Evolutionary conservation across 1,284 basidiomycete genomes (phyloP).

Genomic region (Sutorius eximius): DNA sequence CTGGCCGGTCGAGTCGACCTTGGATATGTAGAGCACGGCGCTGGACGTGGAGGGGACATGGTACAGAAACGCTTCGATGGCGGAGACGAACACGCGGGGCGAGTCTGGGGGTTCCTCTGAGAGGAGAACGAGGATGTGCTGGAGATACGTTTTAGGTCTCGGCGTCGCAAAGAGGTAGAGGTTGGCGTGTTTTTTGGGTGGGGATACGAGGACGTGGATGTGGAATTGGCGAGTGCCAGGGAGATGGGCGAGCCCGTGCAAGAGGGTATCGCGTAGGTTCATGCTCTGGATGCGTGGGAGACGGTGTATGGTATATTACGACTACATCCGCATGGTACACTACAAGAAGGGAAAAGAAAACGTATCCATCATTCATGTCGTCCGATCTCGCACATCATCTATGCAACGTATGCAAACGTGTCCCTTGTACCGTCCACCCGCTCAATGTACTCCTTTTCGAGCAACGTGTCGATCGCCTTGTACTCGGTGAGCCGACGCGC

Average conservation of each 20-base stretch:
- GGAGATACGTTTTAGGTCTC: conserved; percentile 61
- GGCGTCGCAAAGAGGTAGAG: conserved; percentile 77
- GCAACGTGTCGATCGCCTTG: conserved; percentile 93
- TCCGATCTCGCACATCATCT: conserved; percentile 10
- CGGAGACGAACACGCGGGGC: conserved; percentile 67
- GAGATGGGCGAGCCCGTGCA: conserved; percentile 53
- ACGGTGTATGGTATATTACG: conserved; percentile 16
- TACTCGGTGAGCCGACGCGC: not conserved
- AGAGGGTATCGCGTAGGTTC: conserved; percentile 65
- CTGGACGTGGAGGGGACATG: conserved; percentile 66
- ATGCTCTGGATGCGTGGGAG: conserved; percentile 27
- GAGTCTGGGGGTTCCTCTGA: conserved; percentile 56
- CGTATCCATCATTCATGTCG: conserved; percentile 3
- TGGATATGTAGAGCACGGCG: conserved; percentile 87
- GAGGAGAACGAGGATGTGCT: conserved; percentile 75
- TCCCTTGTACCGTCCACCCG: conserved; percentile 82
- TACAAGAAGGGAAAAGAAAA: conserved; percentile 11
- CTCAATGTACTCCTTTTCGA: conserved; percentile 98
- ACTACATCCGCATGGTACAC: conserved; percentile 20
- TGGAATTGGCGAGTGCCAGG: conserved; percentile 71
- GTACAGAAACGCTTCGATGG: conserved; percentile 83
- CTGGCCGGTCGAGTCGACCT: conserved; percentile 92
- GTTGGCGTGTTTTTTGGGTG: conserved; percentile 65
- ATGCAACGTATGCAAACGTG: conserved; percentile 77
- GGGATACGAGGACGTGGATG: conserved; percentile 72